Evolutionary conservation across 163 green algal genomes (phyloP), one percentile per base, ranked within the genome.

Genomic region (Chlorella variabilis): DNA sequence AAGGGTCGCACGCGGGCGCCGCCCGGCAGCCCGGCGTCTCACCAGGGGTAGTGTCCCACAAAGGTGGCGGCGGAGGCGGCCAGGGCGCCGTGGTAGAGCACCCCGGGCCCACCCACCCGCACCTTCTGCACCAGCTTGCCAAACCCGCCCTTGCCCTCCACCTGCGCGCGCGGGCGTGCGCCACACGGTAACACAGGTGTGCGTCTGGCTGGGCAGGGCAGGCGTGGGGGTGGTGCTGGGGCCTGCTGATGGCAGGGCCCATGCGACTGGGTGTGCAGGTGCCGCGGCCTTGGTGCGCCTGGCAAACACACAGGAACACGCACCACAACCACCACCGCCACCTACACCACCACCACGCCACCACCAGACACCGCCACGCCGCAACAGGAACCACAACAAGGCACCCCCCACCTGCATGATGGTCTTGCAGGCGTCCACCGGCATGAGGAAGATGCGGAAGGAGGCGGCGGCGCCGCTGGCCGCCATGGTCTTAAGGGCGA

Each of bases 381-480:
- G n/a, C n/a, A n/a, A n/a, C n/a, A n/a, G n/a, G n/a, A n/a, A n/a
- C n/a, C n/a, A n/a, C n/a, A n/a, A n/a, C n/a, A n/a, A n/a, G n/a
- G n/a, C n/a, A n/a, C n/a, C n/a, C n/a, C 65, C 1, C 67, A 92
- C 94, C 92, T 98, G 95, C 91, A 98, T 93, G 86, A 94, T 98
- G 59, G 95, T 98, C 89, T 98, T 98, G 41, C 88, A 83, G 4
- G 95, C 94, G 81, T 98, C 95, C 61, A 98, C 87, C 4, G 95
- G 95, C 94, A 98, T 97, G 23, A 98, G 89, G 29, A 96, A 83
- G 83, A 98, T 98, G 71, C 95, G 90, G 87, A 96, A 98, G 6
- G 54, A 23, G 29, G 88, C 94, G 13, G 94, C 95, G 2, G 87
- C 87, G 1, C 87, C 56, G 2, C 91, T 96, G 2, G 95, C 95